Percentiles rank a stretch among this genome's conserved stretches.
Conservation (phyloP, 208 protist species). For the Blechomonas ayalai region DNA sequence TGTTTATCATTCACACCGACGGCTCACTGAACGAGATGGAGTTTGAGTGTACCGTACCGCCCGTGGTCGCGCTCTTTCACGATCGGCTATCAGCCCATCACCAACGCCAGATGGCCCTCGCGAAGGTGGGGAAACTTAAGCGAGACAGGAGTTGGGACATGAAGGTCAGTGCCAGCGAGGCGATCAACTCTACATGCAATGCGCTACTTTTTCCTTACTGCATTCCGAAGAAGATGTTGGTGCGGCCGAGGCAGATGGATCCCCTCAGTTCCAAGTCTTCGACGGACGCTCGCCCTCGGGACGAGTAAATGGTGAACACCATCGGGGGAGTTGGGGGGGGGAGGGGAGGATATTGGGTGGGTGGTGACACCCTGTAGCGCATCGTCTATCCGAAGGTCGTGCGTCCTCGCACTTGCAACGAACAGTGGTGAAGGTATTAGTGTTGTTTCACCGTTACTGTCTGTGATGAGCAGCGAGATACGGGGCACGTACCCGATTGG, state of each 20-base stretch:
- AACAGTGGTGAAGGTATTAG: too few relatives aligned
- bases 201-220: slow-evolving; percentile 82
- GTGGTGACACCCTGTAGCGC: too few relatives aligned
- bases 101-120: slow-evolving; percentile 74
- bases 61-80: slow-evolving; percentile 74
- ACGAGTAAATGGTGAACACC: too few relatives aligned
- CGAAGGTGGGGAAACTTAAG: slow-evolving; percentile 73
- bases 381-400: too few relatives aligned
- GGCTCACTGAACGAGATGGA: slow-evolving; percentile 83
- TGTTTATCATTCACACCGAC: slow-evolving; percentile 78
- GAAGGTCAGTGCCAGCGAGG: slow-evolving; percentile 23
- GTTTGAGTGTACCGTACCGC: slow-evolving; percentile 84
- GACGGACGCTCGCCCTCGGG: not conserved
- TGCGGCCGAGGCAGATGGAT: slow-evolving; percentile 44
- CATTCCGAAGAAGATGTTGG: slow-evolving; percentile 65
- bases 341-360: too few relatives aligned
- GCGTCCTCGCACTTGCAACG: not conserved
- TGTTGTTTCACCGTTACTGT: too few relatives aligned
- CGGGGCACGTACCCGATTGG: not conserved
- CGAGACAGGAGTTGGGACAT: slow-evolving; percentile 69
- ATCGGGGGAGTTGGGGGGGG: too few relatives aligned
- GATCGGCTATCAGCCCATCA: slow-evolving; percentile 73
- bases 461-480: not conserved
- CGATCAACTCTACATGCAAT: slow-evolving; percentile 71
- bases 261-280: slow-evolving; percentile 41